These are phyloP conservation scores for Beta vulgaris DNA, from an alignment of 148 eudicot genomes.

Conservation along the genomic window DNA sequence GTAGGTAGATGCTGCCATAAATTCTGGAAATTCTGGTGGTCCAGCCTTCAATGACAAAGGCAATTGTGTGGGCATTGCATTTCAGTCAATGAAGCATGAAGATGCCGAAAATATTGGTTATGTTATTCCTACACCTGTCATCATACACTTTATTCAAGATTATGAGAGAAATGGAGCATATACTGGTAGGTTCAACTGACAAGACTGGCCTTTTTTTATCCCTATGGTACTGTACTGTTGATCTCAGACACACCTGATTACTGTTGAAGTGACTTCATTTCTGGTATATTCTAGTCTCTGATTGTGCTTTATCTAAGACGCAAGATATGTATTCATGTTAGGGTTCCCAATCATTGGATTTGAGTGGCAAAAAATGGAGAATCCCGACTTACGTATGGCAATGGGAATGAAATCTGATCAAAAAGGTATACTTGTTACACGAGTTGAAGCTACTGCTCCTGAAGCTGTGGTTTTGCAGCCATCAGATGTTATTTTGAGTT, in stretches of 20 bases:
- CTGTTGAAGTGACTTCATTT: not conserved
- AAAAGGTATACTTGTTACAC: constrained; percentile 79
- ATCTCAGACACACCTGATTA: not conserved
- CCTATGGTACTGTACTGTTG: not conserved
- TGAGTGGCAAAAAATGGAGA: constrained; percentile 94
- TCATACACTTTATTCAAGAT: constrained; percentile 70
- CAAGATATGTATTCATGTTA: constrained; percentile 18
- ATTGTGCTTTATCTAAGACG: not conserved
- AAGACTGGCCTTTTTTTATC: not conserved
- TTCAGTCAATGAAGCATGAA: constrained; percentile 79
- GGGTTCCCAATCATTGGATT: constrained; percentile 80
- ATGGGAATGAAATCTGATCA: constrained; percentile 77
- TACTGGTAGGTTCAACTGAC: constrained; percentile 47
- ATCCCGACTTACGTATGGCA: constrained; percentile 64
- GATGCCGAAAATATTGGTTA: constrained; percentile 83
- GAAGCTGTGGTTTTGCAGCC: constrained; percentile 59
- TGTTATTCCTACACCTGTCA: constrained; percentile 88
- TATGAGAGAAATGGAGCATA: constrained; percentile 77
- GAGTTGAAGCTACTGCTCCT: constrained; percentile 70
- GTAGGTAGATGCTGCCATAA: constrained; percentile 87
- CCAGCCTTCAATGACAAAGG: constrained; percentile 77
- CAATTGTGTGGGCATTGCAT: constrained; percentile 78
- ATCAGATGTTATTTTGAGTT: constrained; percentile 77
- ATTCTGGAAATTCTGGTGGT: constrained; percentile 90
- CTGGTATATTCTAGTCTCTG: not conserved